Conservation (phyloP, 129 eudicot genomes). For the Chrysanthemum lavandulifolium region DNA sequence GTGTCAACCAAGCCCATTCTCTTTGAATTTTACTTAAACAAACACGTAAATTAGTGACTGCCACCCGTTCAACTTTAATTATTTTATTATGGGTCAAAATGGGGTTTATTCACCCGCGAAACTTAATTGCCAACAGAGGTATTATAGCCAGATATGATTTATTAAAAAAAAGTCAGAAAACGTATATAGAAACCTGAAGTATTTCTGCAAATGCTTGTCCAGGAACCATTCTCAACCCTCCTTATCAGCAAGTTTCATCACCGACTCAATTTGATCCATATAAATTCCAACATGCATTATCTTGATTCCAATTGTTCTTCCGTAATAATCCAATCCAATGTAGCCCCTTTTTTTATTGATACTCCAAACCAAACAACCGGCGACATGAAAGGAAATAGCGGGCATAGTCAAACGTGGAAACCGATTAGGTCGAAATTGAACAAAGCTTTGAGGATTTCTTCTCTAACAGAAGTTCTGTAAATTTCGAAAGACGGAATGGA, state of each 20-base stretch:
- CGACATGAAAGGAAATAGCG: slow-evolving; percentile 75
- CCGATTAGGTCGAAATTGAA: slow-evolving; percentile 71
- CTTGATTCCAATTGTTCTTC: slow-evolving; percentile 75
- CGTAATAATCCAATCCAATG: slow-evolving; percentile 67
- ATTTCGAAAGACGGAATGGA: slow-evolving; percentile 84
- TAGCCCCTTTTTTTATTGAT: slow-evolving; percentile 76
- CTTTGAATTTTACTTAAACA: too few species aligned
- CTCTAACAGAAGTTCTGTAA: slow-evolving; percentile 77
- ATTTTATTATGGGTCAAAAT: too few species aligned
- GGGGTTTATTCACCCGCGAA: too few species aligned
- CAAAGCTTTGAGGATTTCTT: slow-evolving; percentile 66
- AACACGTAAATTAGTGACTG: too few species aligned
- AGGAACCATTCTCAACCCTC: too few species aligned
- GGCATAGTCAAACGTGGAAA: slow-evolving; percentile 76
- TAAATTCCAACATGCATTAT: slow-evolving; percentile 83
- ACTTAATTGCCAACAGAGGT: too few species aligned
- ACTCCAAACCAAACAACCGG: slow-evolving; percentile 82
- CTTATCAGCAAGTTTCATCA: slow-evolving; percentile 53
- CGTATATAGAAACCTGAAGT: too few species aligned
- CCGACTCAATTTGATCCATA: slow-evolving; percentile 72
- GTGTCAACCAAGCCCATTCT: too few species aligned
- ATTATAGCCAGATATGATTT: too few species aligned
- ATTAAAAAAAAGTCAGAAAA: too few species aligned
- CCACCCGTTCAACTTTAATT: too few species aligned
- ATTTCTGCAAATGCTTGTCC: too few species aligned